Base-by-base conservation (phyloP, 768 basidiomycete genomes). In the Leccinum broughii region DNA sequence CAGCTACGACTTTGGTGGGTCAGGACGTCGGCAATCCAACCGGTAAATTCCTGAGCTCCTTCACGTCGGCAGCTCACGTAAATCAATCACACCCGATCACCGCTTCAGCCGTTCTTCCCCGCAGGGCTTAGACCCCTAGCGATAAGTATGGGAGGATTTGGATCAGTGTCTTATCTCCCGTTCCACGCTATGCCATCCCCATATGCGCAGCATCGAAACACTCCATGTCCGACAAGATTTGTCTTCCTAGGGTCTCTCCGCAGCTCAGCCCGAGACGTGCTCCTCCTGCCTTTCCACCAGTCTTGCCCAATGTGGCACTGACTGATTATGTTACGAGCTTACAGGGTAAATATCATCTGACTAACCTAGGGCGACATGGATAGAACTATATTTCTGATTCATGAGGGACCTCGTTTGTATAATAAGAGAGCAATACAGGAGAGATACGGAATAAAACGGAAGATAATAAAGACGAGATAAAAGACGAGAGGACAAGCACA, bases 341-440 rank as follows among this genome's bases (percentile, higher is more conserved):
- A 39, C 51, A n/a, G 51, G 51, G 30, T 13, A 32, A 28, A 50
- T 26, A 1, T 50, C 4, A 26, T 22, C 20, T 20, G 10, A 46
- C n/a, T 46, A 46, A 46, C n/a, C n/a, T 46, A 46, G 44, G n/a
- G 5, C 44, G 5, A 20, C 44, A 11, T 46, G n/a, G n/a, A 20
- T 32, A 32, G 51, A 52, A 11, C n/a, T 35, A 14, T 28, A 50
- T 51, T 51, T 49, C 49, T 35, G 24, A 54, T 15, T 14, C 49
- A 50, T 50, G 50, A 26, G 41, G 39, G 55, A 49, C 37, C 54
- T 62, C 30, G 54, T 54, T 65, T 58, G 39, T 57, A 61, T 62
- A 61, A 62, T 64, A 68, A 59, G 39, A 59, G 34, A 54, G 70
- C 62, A 72, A 61, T 72, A 73, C 71, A 73, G 32, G 58, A 61